Evolutionary conservation across 495 filamentous ascomycete species (phyloP).

Genomic region (Aspergillus mulundensis): DNA sequence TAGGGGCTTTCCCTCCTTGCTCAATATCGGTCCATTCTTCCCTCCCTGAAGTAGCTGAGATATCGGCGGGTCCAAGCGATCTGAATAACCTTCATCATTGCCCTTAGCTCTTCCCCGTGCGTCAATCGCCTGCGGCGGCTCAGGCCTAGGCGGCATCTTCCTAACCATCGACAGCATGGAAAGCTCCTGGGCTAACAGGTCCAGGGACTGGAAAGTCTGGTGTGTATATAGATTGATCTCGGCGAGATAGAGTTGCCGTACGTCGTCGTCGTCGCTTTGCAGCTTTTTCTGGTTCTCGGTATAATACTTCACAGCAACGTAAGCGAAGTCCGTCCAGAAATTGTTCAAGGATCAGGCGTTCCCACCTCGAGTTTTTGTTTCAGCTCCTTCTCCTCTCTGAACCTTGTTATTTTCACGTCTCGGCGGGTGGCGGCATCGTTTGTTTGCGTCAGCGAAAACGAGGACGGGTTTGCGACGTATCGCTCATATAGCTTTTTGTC

Average conservation of each 20-base stretch:
- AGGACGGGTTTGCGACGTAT: slow-evolving; percentile 61
- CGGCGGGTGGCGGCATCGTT: slow-evolving; percentile 70
- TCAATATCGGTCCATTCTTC: slow-evolving; percentile 72
- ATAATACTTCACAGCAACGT: slow-evolving; percentile 47
- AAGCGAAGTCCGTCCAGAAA: slow-evolving; percentile 15
- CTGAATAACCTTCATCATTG: slow-evolving; percentile 55
- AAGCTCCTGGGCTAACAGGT: slow-evolving; percentile 76
- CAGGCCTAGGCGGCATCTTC: slow-evolving; percentile 27
- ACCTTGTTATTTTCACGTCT: slow-evolving; percentile 80
- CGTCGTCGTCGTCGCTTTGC: slow-evolving; percentile 70
- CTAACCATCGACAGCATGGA: slow-evolving; percentile 75
- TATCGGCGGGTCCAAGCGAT: slow-evolving; percentile 66
- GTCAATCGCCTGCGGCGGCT: slow-evolving; percentile 39
- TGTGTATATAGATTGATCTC: slow-evolving; percentile 69
- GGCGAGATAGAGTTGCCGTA: slow-evolving; percentile 73
- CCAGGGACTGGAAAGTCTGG: slow-evolving; percentile 78
- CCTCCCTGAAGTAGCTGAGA: slow-evolving; percentile 49
- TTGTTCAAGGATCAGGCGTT: neutral
- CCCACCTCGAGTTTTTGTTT: slow-evolving; percentile 75
- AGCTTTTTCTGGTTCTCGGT: slow-evolving; percentile 55
- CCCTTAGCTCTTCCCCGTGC: slow-evolving; percentile 42
- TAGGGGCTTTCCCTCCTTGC: slow-evolving; percentile 75
- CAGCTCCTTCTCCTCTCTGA: slow-evolving; percentile 80
- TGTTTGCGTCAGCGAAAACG: slow-evolving; percentile 65
- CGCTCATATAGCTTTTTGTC: slow-evolving; percentile 69